These are phyloP conservation scores for Cantharellus cinnabarinus DNA, from an alignment of 768 basidiomycete species.

Conservation along the genomic window DNA sequence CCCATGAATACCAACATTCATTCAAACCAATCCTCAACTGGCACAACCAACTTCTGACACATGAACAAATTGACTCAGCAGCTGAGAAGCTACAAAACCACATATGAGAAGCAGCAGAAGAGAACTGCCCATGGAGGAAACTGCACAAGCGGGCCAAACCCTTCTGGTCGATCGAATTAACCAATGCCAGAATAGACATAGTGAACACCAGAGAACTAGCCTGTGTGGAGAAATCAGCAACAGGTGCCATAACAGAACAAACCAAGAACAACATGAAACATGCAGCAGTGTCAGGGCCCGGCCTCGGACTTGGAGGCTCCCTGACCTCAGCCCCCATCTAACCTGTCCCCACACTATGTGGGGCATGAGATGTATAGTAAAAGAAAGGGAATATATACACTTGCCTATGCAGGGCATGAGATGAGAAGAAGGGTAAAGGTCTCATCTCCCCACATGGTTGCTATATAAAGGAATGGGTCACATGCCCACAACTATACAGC, in stretches of 20 bases:
- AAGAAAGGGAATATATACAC: too few relatives aligned
- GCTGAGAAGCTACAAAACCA: background rate
- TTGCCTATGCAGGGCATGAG: too few relatives aligned
- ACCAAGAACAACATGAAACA: background rate
- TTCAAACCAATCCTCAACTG: background rate
- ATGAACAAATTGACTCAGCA: background rate
- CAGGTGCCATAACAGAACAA: background rate
- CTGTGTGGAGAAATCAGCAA: background rate
- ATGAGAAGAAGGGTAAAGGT: too few relatives aligned
- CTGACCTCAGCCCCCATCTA: too few relatives aligned
- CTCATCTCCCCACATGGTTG: too few relatives aligned
- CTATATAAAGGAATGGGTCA: too few relatives aligned
- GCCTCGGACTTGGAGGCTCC: too few relatives aligned
- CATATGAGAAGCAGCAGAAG: background rate
- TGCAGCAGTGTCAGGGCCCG: background rate
- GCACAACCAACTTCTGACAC: background rate
- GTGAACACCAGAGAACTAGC: background rate
- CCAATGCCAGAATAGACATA: background rate
- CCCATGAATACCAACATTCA: background rate
- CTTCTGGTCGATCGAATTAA: background rate
- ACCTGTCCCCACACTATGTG: too few relatives aligned
- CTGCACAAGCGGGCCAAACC: background rate
- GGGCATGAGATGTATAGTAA: too few relatives aligned
- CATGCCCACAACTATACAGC: too few relatives aligned
- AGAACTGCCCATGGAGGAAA: background rate